Conservation (phyloP, 345 rosid species). For the Euphorbia tirucalli region DNA sequence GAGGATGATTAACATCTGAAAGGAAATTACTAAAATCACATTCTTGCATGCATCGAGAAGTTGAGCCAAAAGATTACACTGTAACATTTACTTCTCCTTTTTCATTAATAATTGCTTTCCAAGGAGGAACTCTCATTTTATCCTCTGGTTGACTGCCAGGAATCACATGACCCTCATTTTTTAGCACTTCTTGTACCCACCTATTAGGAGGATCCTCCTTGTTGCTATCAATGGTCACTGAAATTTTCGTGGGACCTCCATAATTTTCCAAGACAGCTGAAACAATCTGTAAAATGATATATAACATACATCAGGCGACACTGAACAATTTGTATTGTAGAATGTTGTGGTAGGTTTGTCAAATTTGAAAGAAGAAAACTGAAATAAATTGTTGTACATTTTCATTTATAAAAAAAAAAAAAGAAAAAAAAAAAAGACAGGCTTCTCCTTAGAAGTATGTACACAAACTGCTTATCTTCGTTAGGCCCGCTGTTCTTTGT, state of each 20-base stretch:
- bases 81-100: conserved; percentile 70
- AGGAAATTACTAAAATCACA: conserved; percentile 11
- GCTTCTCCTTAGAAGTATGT: background rate
- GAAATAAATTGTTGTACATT: background rate
- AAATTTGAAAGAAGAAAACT: background rate
- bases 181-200: conserved; percentile 77
- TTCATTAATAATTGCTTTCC: conserved; percentile 70
- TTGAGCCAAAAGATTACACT: conserved; percentile 48
- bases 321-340: background rate
- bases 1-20: conserved; percentile 16
- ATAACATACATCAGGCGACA: background rate
- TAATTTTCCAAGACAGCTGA: conserved; percentile 87
- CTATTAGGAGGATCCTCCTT: conserved; percentile 38
- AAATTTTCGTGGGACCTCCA: conserved; percentile 36
- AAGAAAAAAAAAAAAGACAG: background rate
- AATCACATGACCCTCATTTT: conserved; percentile 66
- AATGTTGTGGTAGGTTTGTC: background rate
- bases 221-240: conserved; percentile 39
- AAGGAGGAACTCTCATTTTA: conserved; percentile 55
- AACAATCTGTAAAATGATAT: conserved; percentile 60
- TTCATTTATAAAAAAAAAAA: background rate
- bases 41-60: conserved; percentile 16
- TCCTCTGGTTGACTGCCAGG: conserved; percentile 44
- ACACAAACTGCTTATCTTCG: background rate
- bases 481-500: background rate